Conservation (phyloP, 2,329 filamentous ascomycete genomes). For the Scleromitrula shiraiana region DNA sequence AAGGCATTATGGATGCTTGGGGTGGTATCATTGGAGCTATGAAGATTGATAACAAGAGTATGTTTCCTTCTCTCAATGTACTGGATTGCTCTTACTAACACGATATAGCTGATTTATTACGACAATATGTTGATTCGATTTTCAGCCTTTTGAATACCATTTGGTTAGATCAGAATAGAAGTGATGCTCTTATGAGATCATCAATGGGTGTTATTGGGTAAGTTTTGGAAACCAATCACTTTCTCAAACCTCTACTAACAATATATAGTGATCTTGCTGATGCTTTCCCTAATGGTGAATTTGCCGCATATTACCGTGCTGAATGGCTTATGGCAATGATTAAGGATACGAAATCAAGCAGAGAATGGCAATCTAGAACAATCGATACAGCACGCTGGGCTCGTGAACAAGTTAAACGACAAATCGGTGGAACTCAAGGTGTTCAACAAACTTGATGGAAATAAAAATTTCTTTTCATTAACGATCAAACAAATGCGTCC, state of each 20-base stretch:
- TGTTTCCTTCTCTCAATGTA: conserved; percentile 28
- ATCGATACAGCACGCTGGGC: conserved; percentile 96
- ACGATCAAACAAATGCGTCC: conserved; percentile 13
- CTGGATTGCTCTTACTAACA: conserved; percentile 23
- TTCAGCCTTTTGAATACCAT: conserved; percentile 81
- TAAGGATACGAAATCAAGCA: conserved; percentile 83
- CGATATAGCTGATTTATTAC: conserved; percentile 55
- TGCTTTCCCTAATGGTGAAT: conserved; percentile 84
- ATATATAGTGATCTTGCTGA: conserved; percentile 76
- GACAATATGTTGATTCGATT: conserved; percentile 74
- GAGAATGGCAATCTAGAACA: conserved; percentile 76
- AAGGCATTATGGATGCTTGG: conserved; percentile 99
- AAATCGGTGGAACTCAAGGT: conserved; percentile 48
- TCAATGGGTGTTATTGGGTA: conserved; percentile 97
- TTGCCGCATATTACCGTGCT: conserved; percentile 74
- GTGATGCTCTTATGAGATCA: conserved; percentile 85
- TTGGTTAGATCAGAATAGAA: conserved; percentile 75
- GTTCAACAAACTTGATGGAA: conserved; percentile 28
- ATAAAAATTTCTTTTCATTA: too few relatives aligned
- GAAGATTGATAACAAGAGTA: conserved; percentile 73
- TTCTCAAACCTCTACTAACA: conserved; percentile 11
- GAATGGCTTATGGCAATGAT: conserved; percentile 88
- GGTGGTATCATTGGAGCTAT: conserved; percentile 92
- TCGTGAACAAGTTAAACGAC: conserved; percentile 93
- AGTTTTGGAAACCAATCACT: conserved; percentile 28